Evolutionary conservation across 129 eudicot genomes (phyloP), one percentile per base, ranked within the genome.

Genomic region (Arctium lappa): DNA sequence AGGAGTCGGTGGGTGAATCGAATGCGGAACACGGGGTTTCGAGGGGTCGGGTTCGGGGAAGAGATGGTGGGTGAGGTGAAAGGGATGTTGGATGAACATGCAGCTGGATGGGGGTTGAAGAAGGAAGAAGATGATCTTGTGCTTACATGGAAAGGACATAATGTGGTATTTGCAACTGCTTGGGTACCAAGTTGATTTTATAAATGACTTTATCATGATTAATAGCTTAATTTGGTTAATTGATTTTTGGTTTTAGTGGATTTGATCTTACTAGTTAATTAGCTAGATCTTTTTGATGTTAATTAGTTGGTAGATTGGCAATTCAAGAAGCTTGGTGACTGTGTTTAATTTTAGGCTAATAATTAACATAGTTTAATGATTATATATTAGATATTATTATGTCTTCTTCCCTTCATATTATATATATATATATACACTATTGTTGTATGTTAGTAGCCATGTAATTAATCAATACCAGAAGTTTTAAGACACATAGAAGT

Each of bases 121-220:
- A 96, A 86, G 88, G 99, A 96, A 80, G 98, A 95, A 38, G 95
- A 93, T 44, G 92, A 96, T 86, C 88, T 91, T 86, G 94, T 96
- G 40, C 93, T 96, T 70, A 96, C 98, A 0, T 96, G 99, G 99
- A 96, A 96, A 86, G 99, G 99, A 27, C 99, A 96, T 72, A 96
- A 93, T 89, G 97, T 93, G 74, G 97, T 93, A 4, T 96, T 96
- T 89, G 97, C 98, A 60, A 86, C 95, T 78, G 93, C 91, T 88
- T 96, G 98, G 98, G 76, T 88, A 73, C 95, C 99, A 80, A 69
- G 75, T 72, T 91, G 62, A 30, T 0, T 11, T 8, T 22, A 22
- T 22, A 44, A 27, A 16, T 76, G 78, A 74, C 80, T 87, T 22
- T 22, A 22, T 22, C 40, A 79, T 74, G 29, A 5, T 74, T 13